These are phyloP conservation scores for Trichodelitschia bisporula DNA, from an alignment of 495 filamentous ascomycete species.

Conservation along the genomic window DNA sequence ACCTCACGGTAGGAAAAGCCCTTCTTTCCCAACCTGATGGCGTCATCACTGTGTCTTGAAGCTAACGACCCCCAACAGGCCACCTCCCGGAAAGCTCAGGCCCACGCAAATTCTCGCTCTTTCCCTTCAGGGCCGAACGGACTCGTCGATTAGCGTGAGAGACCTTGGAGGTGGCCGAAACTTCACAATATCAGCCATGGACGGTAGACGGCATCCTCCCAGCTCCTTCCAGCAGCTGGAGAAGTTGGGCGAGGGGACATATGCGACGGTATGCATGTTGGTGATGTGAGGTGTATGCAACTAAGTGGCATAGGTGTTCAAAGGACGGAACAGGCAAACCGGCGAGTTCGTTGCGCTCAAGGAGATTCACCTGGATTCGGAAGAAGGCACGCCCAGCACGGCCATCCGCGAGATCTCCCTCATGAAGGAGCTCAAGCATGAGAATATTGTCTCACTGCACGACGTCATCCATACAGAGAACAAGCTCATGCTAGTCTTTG, in stretches of 20 bases:
- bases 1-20: no score
- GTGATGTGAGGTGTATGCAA: neutral
- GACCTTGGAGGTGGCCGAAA: constrained; percentile 14
- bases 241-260: constrained; percentile 94
- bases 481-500: constrained; percentile 87
- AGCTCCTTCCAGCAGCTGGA: constrained; percentile 98
- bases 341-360: constrained; percentile 55
- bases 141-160: constrained; percentile 17
- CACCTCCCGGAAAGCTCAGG: constrained; percentile 13
- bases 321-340: constrained; percentile 19
- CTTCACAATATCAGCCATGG: constrained; percentile 29
- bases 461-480: constrained; percentile 97
- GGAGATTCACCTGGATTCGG: constrained; percentile 93
- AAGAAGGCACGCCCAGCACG: constrained; percentile 89
- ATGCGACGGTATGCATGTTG: constrained; percentile 53
- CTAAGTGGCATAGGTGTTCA: constrained; percentile 19
- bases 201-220: constrained; percentile 46
- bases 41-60: no score
- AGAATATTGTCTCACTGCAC: constrained; percentile 73
- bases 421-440: constrained; percentile 90
- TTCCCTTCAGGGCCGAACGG: constrained; percentile 13
- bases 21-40: no score
- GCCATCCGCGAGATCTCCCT: constrained; percentile 93
- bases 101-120: constrained; percentile 19
- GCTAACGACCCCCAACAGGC: no score